These are phyloP conservation scores for Scytalidium lignicola DNA, from an alignment of 2,329 filamentous ascomycete genomes.

Conservation along the genomic window DNA sequence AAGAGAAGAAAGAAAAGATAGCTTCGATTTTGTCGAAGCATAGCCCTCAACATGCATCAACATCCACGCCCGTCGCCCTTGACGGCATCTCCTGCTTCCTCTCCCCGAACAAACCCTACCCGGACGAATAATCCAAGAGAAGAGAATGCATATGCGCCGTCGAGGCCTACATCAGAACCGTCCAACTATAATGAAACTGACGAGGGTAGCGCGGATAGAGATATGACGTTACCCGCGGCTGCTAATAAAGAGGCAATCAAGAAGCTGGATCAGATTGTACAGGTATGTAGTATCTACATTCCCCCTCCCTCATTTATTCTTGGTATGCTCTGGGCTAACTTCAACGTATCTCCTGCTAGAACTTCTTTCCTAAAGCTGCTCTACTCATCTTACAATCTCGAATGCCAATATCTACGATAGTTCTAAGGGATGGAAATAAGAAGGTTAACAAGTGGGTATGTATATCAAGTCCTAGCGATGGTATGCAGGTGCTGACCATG, in stretches of 20 bases:
- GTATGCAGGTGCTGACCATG: conserved; percentile 6
- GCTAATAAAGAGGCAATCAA: conserved; percentile 63
- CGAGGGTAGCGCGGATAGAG: conserved; percentile 38
- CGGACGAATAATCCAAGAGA: conserved; percentile 74
- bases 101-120: conserved; percentile 65
- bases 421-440: conserved; percentile 48
- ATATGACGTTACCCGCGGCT: conserved; percentile 35
- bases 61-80: conserved; percentile 72
- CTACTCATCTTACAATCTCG: conserved; percentile 78
- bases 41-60: conserved; percentile 73
- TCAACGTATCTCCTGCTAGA: conserved; percentile 45
- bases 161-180: conserved; percentile 39
- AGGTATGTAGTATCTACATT: conserved; percentile 49
- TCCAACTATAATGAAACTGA: conserved; percentile 45
- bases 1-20: conserved; percentile 7
- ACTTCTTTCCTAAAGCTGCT: conserved; percentile 85
- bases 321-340: conserved; percentile 2
- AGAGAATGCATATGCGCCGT: conserved; percentile 39
- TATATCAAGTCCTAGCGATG: conserved; percentile 10
- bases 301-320: not conserved
- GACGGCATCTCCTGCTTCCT: conserved; percentile 67
- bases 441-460: conserved; percentile 85
- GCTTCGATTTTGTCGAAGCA: conserved; percentile 10
- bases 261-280: conserved; percentile 90
- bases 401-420: conserved; percentile 56